Conservation (phyloP, 139 green algal genomes). For the Tetraselmis chui region DNA sequence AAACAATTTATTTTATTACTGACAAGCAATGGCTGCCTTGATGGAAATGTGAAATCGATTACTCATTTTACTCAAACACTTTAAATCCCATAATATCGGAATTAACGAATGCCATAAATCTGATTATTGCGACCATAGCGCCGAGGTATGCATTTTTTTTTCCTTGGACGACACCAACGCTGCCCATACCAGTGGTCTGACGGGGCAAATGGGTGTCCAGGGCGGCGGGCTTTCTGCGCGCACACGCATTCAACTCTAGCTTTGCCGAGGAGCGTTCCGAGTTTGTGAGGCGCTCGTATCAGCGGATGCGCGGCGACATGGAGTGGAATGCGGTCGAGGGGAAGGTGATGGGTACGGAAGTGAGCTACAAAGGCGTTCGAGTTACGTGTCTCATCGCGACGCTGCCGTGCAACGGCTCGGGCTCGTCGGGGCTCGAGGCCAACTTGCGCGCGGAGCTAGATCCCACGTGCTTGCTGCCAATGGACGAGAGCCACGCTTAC, state of each 20-base stretch:
- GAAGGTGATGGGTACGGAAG: background rate
- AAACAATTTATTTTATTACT: no score
- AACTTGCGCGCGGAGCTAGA: background rate
- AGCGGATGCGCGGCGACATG: background rate
- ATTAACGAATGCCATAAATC: no score
- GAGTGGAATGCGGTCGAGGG: constrained; percentile 2
- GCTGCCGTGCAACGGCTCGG: background rate
- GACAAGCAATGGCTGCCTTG: no score
- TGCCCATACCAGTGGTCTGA: no score
- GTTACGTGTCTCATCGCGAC: constrained; percentile 3
- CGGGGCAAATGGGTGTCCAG: no score
- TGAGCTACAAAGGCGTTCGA: background rate
- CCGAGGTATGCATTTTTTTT: no score
- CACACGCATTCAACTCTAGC: background rate
- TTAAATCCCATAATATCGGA: no score
- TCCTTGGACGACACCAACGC: no score
- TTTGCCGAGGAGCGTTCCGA: background rate
- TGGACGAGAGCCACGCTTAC: background rate
- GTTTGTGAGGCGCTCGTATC: background rate
- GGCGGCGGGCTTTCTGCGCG: background rate
- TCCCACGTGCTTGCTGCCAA: background rate
- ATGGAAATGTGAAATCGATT: no score
- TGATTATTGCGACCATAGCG: no score
- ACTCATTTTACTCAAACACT: no score
- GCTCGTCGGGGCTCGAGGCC: background rate